phyloP scores from a whole-genome alignment of 1,139 yeast species.

The Scheffersomyces stambukii region DNA sequence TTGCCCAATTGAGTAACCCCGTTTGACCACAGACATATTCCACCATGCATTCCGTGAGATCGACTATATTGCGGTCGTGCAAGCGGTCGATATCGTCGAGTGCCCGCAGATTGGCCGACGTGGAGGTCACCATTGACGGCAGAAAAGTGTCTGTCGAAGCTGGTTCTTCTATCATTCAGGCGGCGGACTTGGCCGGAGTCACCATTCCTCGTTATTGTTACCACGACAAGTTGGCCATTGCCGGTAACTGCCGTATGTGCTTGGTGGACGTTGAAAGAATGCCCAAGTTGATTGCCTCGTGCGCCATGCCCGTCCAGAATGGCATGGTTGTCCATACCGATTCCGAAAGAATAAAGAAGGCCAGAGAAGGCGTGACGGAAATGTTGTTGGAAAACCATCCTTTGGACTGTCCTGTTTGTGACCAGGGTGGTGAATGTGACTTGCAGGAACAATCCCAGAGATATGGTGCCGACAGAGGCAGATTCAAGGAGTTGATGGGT shows the following conservation, averaged over 20 bases:
- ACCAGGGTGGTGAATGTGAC: conserved; percentile 95
- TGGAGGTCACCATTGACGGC: conserved; percentile 76
- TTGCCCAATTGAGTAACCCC: too few relatives aligned
- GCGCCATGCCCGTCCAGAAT: conserved; percentile 86
- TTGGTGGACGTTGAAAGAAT: conserved; percentile 87
- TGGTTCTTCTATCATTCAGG: conserved; percentile 85
- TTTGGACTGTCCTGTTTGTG: conserved; percentile 89
- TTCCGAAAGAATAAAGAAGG: conserved; percentile 75
- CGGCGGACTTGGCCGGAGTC: conserved; percentile 89
- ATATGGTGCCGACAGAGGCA: conserved; percentile 83
- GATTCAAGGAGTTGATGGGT: conserved; percentile 77
- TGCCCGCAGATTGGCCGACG: conserved; percentile 46
- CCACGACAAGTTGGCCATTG: conserved; percentile 86
- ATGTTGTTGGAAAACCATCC: conserved; percentile 89
- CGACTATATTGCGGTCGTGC: conserved; percentile 22
- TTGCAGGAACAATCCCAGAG: conserved; percentile 84
- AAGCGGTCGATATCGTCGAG: conserved; percentile 29
- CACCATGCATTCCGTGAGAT: conserved; percentile 16
- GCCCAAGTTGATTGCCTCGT: conserved; percentile 86
- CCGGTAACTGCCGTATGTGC: conserved; percentile 97
- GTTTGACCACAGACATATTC: too few relatives aligned
- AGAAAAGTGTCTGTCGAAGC: conserved; percentile 75
- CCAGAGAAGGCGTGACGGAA: conserved; percentile 89
- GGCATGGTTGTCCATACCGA: conserved; percentile 88
- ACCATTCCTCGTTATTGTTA: conserved; percentile 86